A percentile compares a stretch with the other conserved stretches of the same genome.
Evolutionary conservation across 371 early-diverging fungal genomes (phyloP).

Genomic region (Apophysomyces elegans): DNA sequence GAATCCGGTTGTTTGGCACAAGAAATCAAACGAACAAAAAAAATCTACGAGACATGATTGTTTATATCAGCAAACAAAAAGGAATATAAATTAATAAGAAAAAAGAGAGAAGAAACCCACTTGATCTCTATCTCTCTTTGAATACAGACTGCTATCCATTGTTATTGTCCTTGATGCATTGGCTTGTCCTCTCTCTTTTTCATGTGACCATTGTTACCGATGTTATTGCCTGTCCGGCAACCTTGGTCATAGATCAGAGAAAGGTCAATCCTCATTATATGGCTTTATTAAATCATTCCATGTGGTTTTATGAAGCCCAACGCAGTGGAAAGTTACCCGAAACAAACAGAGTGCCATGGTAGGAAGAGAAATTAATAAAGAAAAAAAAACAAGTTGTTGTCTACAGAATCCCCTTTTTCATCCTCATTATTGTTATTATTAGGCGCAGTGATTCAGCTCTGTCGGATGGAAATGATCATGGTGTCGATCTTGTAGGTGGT

Average conservation of each 20-base stretch:
- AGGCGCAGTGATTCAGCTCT: slow-evolving; percentile 56
- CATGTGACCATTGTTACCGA: neutral
- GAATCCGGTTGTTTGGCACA: too few species aligned
- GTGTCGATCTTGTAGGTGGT: slow-evolving; percentile 51
- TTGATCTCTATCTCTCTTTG: neutral
- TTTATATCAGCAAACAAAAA: neutral
- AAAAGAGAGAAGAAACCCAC: too few species aligned
- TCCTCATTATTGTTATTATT: neutral
- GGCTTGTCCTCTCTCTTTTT: neutral
- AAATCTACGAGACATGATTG: neutral
- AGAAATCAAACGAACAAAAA: neutral
- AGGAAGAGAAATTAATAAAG: neutral
- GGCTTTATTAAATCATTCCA: slow-evolving; percentile 45
- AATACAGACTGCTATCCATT: neutral
- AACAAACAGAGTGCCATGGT: slow-evolving; percentile 54
- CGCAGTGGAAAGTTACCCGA: slow-evolving; percentile 53
- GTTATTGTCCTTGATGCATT: neutral
- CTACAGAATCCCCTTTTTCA: too few species aligned
- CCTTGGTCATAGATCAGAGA: neutral
- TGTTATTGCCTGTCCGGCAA: neutral
- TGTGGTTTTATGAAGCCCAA: slow-evolving; percentile 64
- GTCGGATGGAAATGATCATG: slow-evolving; percentile 47
- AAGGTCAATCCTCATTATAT: slow-evolving; percentile 25
- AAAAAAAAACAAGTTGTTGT: neutral
- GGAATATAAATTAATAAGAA: too few species aligned